Percentiles rank a stretch among this genome's conserved stretches.
phyloP scores from a whole-genome alignment of 2,329 filamentous ascomycete species.

The Cryphonectria naterciae region DNA sequence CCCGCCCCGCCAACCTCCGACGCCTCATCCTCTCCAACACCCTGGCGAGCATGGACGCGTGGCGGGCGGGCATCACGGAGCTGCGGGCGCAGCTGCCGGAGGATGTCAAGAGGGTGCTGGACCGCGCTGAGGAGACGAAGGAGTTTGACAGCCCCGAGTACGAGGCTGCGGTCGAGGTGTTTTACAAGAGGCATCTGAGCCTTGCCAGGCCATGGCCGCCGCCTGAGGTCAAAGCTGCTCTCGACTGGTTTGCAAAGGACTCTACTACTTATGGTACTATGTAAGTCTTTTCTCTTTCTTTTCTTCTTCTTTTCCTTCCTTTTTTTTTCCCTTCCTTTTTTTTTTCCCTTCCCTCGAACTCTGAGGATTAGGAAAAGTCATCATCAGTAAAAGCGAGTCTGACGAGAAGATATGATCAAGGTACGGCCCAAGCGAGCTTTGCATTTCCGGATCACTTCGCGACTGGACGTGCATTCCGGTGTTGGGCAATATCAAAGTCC shows the following conservation, averaged over 20 bases:
- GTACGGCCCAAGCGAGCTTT: slow-evolving; percentile 23
- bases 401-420: background rate
- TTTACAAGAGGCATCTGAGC: slow-evolving; percentile 39
- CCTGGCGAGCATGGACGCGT: slow-evolving; percentile 38
- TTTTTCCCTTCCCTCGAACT: no score
- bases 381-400: no score
- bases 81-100: slow-evolving; percentile 32
- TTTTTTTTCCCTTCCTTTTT: no score
- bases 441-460: slow-evolving; percentile 34
- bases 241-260: slow-evolving; percentile 40
- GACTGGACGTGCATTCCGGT: slow-evolving; percentile 36
- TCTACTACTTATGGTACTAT: slow-evolving; percentile 40
- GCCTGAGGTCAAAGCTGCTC: slow-evolving; percentile 38
- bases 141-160: slow-evolving; percentile 39
- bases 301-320: slow-evolving; percentile 16
- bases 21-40: slow-evolving; percentile 38
- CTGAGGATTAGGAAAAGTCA: no score
- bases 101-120: slow-evolving; percentile 32
- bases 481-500: slow-evolving; percentile 36
- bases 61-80: slow-evolving; percentile 27
- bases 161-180: slow-evolving; percentile 38
- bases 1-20: slow-evolving; percentile 31
- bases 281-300: slow-evolving; percentile 34
- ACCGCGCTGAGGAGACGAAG: slow-evolving; percentile 33
- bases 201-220: slow-evolving; percentile 36